These are phyloP conservation scores for Hortaea werneckii DNA, from an alignment of 2,329 filamentous ascomycete genomes.

Conservation along the genomic window DNA sequence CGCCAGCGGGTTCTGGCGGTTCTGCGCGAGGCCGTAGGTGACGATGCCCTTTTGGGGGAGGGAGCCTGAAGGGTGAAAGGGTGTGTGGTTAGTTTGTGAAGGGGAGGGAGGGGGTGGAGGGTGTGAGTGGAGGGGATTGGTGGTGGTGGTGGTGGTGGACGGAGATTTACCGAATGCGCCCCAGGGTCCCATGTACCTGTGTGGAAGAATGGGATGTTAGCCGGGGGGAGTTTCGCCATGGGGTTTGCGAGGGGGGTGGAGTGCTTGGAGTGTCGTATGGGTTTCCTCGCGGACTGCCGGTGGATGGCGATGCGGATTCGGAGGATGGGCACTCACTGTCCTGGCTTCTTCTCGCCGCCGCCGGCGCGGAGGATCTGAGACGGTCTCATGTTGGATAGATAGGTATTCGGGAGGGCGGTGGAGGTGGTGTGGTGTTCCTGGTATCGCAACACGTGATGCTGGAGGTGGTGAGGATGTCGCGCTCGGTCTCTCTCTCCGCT, in stretches of 20 bases:
- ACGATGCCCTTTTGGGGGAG: conserved; percentile 51
- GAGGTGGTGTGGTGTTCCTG: too few species aligned
- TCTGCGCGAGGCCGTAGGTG: conserved; percentile 68
- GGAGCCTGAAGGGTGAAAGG: conserved; percentile 26
- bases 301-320: too few species aligned
- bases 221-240: too few species aligned
- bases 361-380: conserved; percentile 25
- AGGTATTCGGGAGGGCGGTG: too few species aligned
- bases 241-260: too few species aligned
- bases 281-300: too few species aligned
- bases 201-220: not conserved
- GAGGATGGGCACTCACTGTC: conserved; percentile 30
- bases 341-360: conserved; percentile 32
- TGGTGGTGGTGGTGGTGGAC: conserved; percentile 1
- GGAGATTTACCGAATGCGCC: conserved; percentile 57
- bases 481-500: too few species aligned
- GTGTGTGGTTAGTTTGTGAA: not conserved
- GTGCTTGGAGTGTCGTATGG: too few species aligned
- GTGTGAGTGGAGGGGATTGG: not conserved
- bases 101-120: not conserved
- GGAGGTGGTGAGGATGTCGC: conserved; percentile 2
- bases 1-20: conserved; percentile 81
- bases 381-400: conserved; percentile 28
- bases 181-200: conserved; percentile 65
- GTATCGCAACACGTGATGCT: too few species aligned